Conservation (phyloP, 1,139 yeast genomes). For the Yamadazyma siamensis region DNA sequence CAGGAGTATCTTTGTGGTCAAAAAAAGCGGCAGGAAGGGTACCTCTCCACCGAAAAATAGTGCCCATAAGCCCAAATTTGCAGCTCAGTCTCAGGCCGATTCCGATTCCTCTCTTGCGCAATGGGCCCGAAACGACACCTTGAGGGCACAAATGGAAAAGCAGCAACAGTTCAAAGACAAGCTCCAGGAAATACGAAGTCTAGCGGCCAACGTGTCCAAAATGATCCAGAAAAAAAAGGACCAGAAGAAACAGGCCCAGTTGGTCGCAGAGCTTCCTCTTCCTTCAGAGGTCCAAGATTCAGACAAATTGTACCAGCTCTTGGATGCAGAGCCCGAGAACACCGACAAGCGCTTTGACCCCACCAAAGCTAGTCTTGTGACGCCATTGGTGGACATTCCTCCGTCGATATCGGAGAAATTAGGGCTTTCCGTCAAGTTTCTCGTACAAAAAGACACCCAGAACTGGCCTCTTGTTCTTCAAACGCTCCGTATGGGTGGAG, state of each 20-base stretch:
- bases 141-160: slow-evolving; percentile 15
- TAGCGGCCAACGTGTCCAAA: slow-evolving; percentile 22
- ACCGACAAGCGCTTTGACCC: slow-evolving; percentile 5
- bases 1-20: too few species aligned
- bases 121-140: slow-evolving; percentile 19
- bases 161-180: slow-evolving; percentile 21
- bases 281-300: slow-evolving; percentile 19
- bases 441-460: slow-evolving; percentile 43
- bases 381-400: slow-evolving; percentile 36
- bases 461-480: slow-evolving; percentile 57
- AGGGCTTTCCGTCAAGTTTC: slow-evolving; percentile 45
- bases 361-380: slow-evolving; percentile 11
- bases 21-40: too few species aligned
- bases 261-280: slow-evolving; percentile 15
- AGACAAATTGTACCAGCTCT: slow-evolving; percentile 16
- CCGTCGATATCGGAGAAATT: slow-evolving; percentile 37
- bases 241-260: slow-evolving; percentile 12
- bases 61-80: too few species aligned
- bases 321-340: slow-evolving; percentile 5
- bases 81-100: too few species aligned
- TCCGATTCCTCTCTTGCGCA: too few species aligned
- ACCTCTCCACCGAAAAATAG: too few species aligned
- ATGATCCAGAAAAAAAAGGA: slow-evolving; percentile 18
- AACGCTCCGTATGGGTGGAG: slow-evolving; percentile 38
- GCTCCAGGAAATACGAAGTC: slow-evolving; percentile 16